A percentile compares a stretch with the other conserved stretches of the same genome.
phyloP scores from a whole-genome alignment of 148 eudicot genomes.

The Chenopodium suecicum region DNA sequence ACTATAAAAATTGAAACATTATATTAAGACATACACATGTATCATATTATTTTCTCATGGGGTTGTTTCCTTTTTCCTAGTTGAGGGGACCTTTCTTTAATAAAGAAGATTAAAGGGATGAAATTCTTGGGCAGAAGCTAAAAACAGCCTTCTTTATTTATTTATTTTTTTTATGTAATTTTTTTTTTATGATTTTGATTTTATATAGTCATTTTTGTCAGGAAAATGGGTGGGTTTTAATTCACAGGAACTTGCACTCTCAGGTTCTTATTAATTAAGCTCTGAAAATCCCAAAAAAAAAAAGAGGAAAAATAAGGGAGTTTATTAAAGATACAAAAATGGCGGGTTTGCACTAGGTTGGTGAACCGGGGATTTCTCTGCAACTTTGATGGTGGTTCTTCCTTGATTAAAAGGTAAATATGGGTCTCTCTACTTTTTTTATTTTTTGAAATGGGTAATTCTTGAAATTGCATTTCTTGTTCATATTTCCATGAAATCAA shows the following conservation, averaged over 20 bases:
- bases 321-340: slow-evolving; percentile 13
- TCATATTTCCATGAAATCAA: not conserved
- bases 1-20: not conserved
- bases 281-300: not conserved
- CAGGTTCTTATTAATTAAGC: slow-evolving; percentile 10
- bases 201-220: not conserved
- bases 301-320: not conserved
- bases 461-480: slow-evolving; percentile 1
- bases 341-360: slow-evolving; percentile 34
- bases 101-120: slow-evolving; percentile 18
- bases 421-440: slow-evolving; percentile 9
- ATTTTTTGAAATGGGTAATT: slow-evolving; percentile 18
- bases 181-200: not conserved
- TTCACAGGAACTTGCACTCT: slow-evolving; percentile 21
- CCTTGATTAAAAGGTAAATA: slow-evolving; percentile 20
- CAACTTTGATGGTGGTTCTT: slow-evolving; percentile 35
- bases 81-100: slow-evolving; percentile 10
- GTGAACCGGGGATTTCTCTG: slow-evolving; percentile 21
- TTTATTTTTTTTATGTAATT: not conserved
- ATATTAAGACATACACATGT: slow-evolving; percentile 17
- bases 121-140: slow-evolving; percentile 12
- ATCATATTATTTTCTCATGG: slow-evolving; percentile 4
- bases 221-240: slow-evolving; percentile 32
- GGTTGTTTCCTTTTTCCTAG: slow-evolving; percentile 15
- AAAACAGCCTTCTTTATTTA: slow-evolving; percentile 3